Conservation (phyloP, 2,329 filamentous ascomycete species). For the Pseudocercospora vitis region DNA sequence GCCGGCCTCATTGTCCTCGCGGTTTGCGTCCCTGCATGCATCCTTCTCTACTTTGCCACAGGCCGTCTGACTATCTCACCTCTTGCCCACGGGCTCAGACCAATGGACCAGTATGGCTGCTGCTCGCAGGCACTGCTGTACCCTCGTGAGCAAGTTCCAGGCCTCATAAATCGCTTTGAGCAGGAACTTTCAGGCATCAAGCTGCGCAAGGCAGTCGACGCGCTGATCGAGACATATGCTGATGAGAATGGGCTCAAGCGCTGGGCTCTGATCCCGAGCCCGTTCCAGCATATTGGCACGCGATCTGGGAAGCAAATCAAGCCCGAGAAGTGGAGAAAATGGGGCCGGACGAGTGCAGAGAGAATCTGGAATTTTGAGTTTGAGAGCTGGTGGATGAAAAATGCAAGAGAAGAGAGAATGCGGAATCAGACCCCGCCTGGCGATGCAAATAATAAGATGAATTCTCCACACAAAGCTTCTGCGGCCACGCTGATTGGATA, state of each 20-base stretch:
- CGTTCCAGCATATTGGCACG: slow-evolving; percentile 48
- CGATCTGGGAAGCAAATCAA: slow-evolving; percentile 42
- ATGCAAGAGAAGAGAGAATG: neutral
- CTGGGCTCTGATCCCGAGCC: slow-evolving; percentile 45
- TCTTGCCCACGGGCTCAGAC: slow-evolving; percentile 39
- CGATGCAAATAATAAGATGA: neutral
- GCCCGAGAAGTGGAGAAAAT: slow-evolving; percentile 29
- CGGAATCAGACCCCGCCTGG: neutral
- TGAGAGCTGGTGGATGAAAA: slow-evolving; percentile 28
- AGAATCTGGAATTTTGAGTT: slow-evolving; percentile 45
- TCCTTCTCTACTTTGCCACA: slow-evolving; percentile 44
- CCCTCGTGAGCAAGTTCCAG: slow-evolving; percentile 35
- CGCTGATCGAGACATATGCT: slow-evolving; percentile 45
- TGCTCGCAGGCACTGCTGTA: slow-evolving; percentile 50
- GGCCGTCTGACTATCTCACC: slow-evolving; percentile 44
- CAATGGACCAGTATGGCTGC: slow-evolving; percentile 46
- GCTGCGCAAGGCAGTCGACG: slow-evolving; percentile 35
- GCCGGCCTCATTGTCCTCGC: slow-evolving; percentile 32
- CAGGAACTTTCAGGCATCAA: slow-evolving; percentile 28
- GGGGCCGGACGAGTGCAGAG: slow-evolving; percentile 36
- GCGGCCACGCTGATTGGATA: neutral
- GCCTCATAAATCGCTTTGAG: slow-evolving; percentile 36
- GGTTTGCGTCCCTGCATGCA: slow-evolving; percentile 30
- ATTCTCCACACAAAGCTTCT: neutral
- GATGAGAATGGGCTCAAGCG: slow-evolving; percentile 41